Conservation (phyloP, 2,329 filamentous ascomycete species). For the Beauveria sp. region DNA sequence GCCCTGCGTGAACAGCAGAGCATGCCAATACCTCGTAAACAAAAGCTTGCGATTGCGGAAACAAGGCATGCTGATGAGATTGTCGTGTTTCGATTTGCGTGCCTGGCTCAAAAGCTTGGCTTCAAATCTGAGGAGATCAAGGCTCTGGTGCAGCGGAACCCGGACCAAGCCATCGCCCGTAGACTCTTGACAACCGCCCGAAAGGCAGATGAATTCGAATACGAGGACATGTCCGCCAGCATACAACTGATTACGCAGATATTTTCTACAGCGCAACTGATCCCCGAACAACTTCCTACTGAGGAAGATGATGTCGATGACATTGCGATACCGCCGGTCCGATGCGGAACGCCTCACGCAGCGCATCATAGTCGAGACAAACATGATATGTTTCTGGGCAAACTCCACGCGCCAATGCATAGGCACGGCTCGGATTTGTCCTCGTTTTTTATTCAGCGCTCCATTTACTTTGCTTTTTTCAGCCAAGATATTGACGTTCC, state of each 20-base stretch:
- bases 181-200: constrained; percentile 3
- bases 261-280: neutral
- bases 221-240: neutral
- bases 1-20: constrained; percentile 10
- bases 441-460: neutral
- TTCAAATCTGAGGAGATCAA: constrained; percentile 11
- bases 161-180: constrained; percentile 7
- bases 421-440: neutral
- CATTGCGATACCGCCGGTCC: neutral
- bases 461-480: constrained; percentile 1
- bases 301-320: neutral
- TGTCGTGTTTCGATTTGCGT: constrained; percentile 10
- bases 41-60: constrained; percentile 4
- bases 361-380: neutral
- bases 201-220: constrained; percentile 6
- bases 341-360: neutral
- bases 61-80: constrained; percentile 9
- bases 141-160: constrained; percentile 2
- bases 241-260: neutral
- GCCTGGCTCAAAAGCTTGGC: constrained; percentile 9
- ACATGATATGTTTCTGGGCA: neutral
- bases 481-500: neutral
- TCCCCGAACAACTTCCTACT: neutral
- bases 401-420: neutral
- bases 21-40: constrained; percentile 7